Base-by-base conservation (phyloP, 2,329 filamentous ascomycete species). In the Exophiala calicioides region DNA sequence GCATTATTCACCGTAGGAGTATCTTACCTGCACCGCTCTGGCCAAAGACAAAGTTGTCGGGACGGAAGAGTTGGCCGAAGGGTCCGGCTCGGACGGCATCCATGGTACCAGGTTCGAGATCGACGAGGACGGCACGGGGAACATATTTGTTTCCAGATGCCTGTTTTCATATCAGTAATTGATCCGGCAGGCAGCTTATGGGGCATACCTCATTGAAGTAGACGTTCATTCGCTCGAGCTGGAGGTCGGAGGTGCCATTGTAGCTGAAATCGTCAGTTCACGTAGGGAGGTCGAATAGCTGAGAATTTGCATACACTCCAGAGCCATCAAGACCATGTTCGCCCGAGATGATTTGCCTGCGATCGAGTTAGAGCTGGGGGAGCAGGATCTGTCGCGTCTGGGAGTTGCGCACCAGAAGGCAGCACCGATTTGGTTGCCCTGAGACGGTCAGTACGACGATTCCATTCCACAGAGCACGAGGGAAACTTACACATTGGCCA, bases 401-500 rank as follows among this genome's bases (percentile, higher is more conserved):
- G 31, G 26, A 24, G 40, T 24, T 59, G 78, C 82, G 62, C 76
- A 88, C 86, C 93, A 98, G 84, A 98, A 98, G 77, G 93, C 93
- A 81, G 93, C 93, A 91, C 93, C 93, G 65, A 97, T 95, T 88
- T 98, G 93, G 87, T 98, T 98, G 84, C 93, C 93, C 91, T 96
- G 66, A 63, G 46, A 55, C 24, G 27, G 30, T 50, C 64, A 58
- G 40, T 51, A 37, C 50, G 32, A 50, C n/a, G n/a, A 52, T 57
- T 52, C 47, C 67, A 77, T 54, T 61, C 50, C 57, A 57, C 48
- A 43, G 52, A 44, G 47, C 44, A 39, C 49, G 48, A 36, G 54
- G 35, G 48, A 47, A 30, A 29, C 44, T 78, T 84, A 96, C 91
- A 81, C 93, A 97, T 85, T 98, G 93, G 76, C 93, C 93, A 82